phyloP scores from a whole-genome alignment of 1,284 basidiomycete species.

The Ustilago cynodontis region DNA sequence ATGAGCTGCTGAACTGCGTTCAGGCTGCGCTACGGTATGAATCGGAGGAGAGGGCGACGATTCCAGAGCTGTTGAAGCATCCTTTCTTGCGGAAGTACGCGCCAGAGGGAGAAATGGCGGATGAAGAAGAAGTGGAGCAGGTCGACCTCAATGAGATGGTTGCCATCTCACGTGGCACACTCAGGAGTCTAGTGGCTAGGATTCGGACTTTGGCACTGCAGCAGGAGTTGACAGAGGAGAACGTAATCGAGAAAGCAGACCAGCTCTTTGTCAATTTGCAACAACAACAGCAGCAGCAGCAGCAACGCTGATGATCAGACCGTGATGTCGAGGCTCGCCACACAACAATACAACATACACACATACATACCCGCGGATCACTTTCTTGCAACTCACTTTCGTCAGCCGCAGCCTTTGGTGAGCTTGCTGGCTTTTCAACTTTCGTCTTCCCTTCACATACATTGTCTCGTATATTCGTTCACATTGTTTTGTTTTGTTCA shows the following conservation, averaged over 20 bases:
- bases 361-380: slow-evolving; percentile 6
- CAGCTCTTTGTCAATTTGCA: slow-evolving; percentile 46
- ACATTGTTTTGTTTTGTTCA: slow-evolving; percentile 8
- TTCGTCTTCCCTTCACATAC: slow-evolving; percentile 11
- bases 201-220: slow-evolving; percentile 51
- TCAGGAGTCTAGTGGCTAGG: slow-evolving; percentile 58
- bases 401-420: neutral
- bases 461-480: slow-evolving; percentile 18
- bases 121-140: slow-evolving; percentile 15
- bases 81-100: slow-evolving; percentile 69
- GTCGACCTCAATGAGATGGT: slow-evolving; percentile 47
- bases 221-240: slow-evolving; percentile 61
- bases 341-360: neutral
- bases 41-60: slow-evolving; percentile 83
- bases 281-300: slow-evolving; percentile 33
- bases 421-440: slow-evolving; percentile 4
- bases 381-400: neutral
- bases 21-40: slow-evolving; percentile 80
- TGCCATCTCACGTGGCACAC: slow-evolving; percentile 44
- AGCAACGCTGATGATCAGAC: neutral
- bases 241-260: slow-evolving; percentile 58
- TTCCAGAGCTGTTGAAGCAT: slow-evolving; percentile 75
- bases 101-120: slow-evolving; percentile 16
- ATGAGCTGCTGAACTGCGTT: slow-evolving; percentile 80
- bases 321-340: neutral